Conservation (phyloP, 2,329 filamentous ascomycete genomes). For the Aureobasidium sp. region DNA sequence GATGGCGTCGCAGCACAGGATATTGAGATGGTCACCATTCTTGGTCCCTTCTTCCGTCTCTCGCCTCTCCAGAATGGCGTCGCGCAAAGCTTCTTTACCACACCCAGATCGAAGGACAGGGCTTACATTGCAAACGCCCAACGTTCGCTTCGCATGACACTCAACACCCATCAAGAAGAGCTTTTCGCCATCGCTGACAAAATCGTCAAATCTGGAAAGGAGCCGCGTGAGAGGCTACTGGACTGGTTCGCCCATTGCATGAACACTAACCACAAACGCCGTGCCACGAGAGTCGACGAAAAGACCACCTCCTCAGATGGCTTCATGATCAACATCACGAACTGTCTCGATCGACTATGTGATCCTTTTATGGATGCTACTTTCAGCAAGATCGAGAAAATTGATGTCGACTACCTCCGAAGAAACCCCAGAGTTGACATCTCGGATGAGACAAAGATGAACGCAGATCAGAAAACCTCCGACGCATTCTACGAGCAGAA, state of each 20-base stretch:
- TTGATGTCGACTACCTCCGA: conserved; percentile 79
- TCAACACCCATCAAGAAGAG: conserved; percentile 76
- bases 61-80: conserved; percentile 79
- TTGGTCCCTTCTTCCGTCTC: conserved; percentile 88
- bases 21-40: conserved; percentile 71
- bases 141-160: conserved; percentile 72
- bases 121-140: conserved; percentile 67
- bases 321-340: conserved; percentile 95
- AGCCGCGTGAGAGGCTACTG: conserved; percentile 64
- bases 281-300: conserved; percentile 76
- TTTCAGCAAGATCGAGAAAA: conserved; percentile 81
- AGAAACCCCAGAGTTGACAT: conserved; percentile 79
- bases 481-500: conserved; percentile 70
- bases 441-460: conserved; percentile 90
- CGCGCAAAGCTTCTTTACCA: conserved; percentile 75
- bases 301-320: conserved; percentile 80
- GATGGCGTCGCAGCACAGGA: conserved; percentile 51
- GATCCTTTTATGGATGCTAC: conserved; percentile 96
- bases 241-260: conserved; percentile 89
- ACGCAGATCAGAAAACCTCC: conserved; percentile 80
- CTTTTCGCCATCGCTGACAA: conserved; percentile 74
- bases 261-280: conserved; percentile 88
- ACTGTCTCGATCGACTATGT: conserved; percentile 69
- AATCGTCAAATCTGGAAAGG: conserved; percentile 68
- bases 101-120: conserved; percentile 67